Percentiles rank a stretch among this genome's conserved stretches.
These are phyloP conservation scores for Inga laurina DNA, from an alignment of 306 rosid species.

Conservation along the genomic window DNA sequence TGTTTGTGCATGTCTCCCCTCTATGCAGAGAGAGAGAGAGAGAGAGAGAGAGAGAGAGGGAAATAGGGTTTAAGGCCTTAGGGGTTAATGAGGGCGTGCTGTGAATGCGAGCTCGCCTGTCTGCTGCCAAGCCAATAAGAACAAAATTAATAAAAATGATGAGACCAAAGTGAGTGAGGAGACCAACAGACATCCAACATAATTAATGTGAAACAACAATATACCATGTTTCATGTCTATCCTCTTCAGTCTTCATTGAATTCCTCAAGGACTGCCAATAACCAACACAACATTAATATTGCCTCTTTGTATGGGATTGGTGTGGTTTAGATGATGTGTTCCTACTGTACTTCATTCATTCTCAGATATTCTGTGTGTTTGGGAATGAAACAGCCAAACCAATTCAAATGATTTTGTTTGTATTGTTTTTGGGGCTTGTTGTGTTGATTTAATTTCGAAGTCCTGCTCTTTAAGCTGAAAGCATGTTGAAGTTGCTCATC, in stretches of 20 bases:
- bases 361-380: neutral
- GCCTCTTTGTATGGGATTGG: neutral
- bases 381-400: neutral
- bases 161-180: constrained; percentile 25
- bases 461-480: neutral
- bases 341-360: neutral
- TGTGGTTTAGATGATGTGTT: neutral
- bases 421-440: neutral
- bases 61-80: neutral
- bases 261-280: neutral
- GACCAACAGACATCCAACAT: constrained; percentile 34
- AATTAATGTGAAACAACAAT: neutral
- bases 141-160: constrained; percentile 12
- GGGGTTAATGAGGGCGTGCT: constrained; percentile 34
- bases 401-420: neutral
- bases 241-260: neutral
- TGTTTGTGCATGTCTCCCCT: neutral
- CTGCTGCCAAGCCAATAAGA: constrained; percentile 13
- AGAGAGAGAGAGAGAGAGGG: neutral
- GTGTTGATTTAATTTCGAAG: neutral
- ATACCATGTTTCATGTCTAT: neutral
- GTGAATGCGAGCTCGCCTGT: constrained; percentile 37
- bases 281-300: neutral
- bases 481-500: neutral
- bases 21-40: neutral